Base-by-base conservation (phyloP, 2,329 filamentous ascomycete genomes). In the Hypoxylon sp. region DNA sequence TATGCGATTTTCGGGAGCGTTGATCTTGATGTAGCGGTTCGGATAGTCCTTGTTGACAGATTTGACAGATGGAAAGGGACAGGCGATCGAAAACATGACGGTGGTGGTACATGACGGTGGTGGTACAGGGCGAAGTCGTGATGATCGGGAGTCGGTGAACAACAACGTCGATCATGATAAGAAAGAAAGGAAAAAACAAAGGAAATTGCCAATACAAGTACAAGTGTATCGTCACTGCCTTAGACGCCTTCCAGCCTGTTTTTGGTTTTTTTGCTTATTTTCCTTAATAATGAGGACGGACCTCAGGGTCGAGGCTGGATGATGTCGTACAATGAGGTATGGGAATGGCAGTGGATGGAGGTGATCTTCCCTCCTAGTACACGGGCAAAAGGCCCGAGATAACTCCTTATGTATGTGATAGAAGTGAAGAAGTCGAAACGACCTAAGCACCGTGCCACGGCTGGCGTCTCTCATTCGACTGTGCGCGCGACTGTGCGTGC, bases 101-200 rank as follows among this genome's bases (percentile, higher is more conserved):
- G 17, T 22, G 19, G 19, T 22, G 17, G 8, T 44, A 44, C 39
- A 44, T n/a, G 39, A 22, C 9, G 14, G 17, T 22, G 19, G 19
- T 22, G 17, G 8, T 44, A 44, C 39, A 44, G 19, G 39, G 14
- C n/a, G 39, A 19, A n/a, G 39, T 10, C 11, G 8, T 19, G 17
- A 26, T 31, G 29, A 31, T n/a, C 5, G n/a, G 17, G 29, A n/a
- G 24, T 5, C 22, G 19, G 42, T n/a, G 26, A n/a, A 29, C 47
- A 5, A 42, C 35, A 33, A 19, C 11, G 11, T 31, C 26, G 8
- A 19, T 44, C 33, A 31, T 31, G 17, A 22, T 13, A 48, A 50
- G 4, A 33, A 33, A 55, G 19, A 13, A 65, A 35, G n/a, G 5
- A 46, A 24, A 31, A 48, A 29, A 52, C 22, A 57, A 26, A 29